Evolutionary conservation across 2,329 filamentous ascomycete species (phyloP), one percentile per base, ranked within the genome.

Genomic region (Cladosporium cucumerinum): DNA sequence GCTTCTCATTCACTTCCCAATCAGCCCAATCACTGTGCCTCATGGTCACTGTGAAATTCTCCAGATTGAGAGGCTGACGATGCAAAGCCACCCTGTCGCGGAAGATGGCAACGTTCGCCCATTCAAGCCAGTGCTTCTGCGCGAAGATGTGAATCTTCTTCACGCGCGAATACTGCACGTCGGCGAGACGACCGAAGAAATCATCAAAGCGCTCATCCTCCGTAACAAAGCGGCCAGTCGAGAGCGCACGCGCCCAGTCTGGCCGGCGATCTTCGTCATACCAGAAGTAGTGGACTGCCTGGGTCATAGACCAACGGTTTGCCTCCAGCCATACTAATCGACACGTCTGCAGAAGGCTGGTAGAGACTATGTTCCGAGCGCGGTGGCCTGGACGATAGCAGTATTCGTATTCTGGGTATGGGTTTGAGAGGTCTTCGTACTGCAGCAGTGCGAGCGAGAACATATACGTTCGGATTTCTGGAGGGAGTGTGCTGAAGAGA

Each of bases 281-380:
- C 67, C 73, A 76, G 67, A 75, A 73, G 12, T 67, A 66, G 52
- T 75, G 72, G 57, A 74, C 72, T 8, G 71, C 71, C 64, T 74
- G 71, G 36, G 67, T 52, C 51, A 76, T 68, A 1, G 74, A 74
- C 10, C 77, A 64, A 1, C 63, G 63, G 48, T 72, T 68, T 1
- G 72, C 69, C 63, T 79, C 78, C 14, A 77, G 69, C 66, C 76
- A 79, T n/a, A 73, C 68, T 21, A 72, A 70, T 49, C 75, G 72
- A 65, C 78, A 79, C 2, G 78, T 78, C 3, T 68, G 68, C 12
- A 79, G 66, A 12, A 79, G 66, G 10, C 65, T 67, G 2, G 68
- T 72, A 34, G 66, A 62, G n/a, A 69, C 67, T 32, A 65, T 68
- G 36, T 68, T 67, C 0, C 69, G 72, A 5, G 69, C 71, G 1